These are phyloP conservation scores for Diplodia sapinea DNA, from an alignment of 2,329 filamentous ascomycete genomes.

Conservation along the genomic window DNA sequence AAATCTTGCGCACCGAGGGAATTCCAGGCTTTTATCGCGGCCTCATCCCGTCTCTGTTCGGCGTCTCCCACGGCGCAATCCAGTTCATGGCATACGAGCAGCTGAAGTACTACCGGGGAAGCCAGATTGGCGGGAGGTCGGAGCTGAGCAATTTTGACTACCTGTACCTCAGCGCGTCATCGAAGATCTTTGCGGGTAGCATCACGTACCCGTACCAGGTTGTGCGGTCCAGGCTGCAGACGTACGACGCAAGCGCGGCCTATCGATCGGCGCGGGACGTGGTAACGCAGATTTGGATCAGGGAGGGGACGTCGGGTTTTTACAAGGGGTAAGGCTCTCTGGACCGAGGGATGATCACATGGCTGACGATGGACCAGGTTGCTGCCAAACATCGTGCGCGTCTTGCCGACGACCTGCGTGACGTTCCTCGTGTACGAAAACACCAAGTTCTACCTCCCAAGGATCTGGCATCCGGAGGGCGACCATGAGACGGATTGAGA, in stretches of 20 bases:
- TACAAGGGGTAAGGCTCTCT: conserved; percentile 71
- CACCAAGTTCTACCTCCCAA: conserved; percentile 72
- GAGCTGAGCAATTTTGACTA: conserved; percentile 74
- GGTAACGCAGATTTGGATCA: conserved; percentile 72
- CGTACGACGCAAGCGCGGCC: conserved; percentile 76
- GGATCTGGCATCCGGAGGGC: conserved; percentile 38
- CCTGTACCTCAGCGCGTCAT: conserved; percentile 76
- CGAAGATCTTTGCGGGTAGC: conserved; percentile 88
- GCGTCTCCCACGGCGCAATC: conserved; percentile 88
- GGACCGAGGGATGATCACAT: neutral
- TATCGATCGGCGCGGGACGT: conserved; percentile 79
- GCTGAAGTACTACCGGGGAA: conserved; percentile 66
- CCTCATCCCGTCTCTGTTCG: conserved; percentile 79
- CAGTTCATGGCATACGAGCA: conserved; percentile 96
- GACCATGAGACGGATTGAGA: conserved; percentile 27
- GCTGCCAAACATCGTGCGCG: conserved; percentile 84
- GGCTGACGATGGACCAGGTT: conserved; percentile 52
- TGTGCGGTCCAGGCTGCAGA: conserved; percentile 84
- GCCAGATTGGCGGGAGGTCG: conserved; percentile 39
- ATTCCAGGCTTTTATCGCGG: conserved; percentile 84
- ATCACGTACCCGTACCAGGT: conserved; percentile 96
- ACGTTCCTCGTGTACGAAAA: conserved; percentile 99
- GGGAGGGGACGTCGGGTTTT: conserved; percentile 82
- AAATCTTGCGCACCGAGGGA: conserved; percentile 75
- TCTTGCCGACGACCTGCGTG: conserved; percentile 93